Base-by-base conservation (phyloP, 495 filamentous ascomycete genomes). In the Talaromyces nanjingensis region DNA sequence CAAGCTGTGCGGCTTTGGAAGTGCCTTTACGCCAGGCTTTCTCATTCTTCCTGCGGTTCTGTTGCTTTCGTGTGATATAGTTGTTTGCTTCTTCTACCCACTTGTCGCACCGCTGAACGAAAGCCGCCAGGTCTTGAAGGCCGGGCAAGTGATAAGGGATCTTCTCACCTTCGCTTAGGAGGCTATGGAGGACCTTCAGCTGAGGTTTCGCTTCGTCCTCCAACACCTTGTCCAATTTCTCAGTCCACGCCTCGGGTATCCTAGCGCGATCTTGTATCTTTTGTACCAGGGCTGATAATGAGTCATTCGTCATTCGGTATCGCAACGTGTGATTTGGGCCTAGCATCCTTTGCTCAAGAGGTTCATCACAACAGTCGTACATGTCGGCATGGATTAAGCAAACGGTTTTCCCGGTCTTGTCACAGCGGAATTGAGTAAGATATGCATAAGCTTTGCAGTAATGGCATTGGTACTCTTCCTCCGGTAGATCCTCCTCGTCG, bases 71-170 rank as follows among this genome's bases (percentile, higher is more conserved):
- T 65, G 93, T 92, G 67, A 93, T 97, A 81, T 94, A 99, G 73
- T 92, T 96, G 66, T 89, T 92, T 64, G 94, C 94, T 77, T 97
- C 93, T 66, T 99, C 94, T 66, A 97, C 92, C 91, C 96, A 96
- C 73, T 96, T 93, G 76, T 96, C 94, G 79, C 93, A 97, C 68
- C 89, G 87, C 68, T 96, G 91, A 74, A 98, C 94, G 79, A 93
- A 98, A 65, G 84, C 82, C 77, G 87, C 90, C 71, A 99, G 86
- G 70, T 87, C 83, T 68, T 88, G 84, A 63, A 99, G 82, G 66
- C 91, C 91, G 66, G 89, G 86, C 65, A 99, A 82, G 66, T 93
- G 91, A 81, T 91, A 97, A 64, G 93, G 92, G 73, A 98, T 98
- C 79, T 91, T 91, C 77, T 99, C 94, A 76, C 96, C 94, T 83